Percentiles rank a stretch among this genome's conserved stretches.
These are phyloP conservation scores for Hysterangium stoloniferum DNA, from an alignment of 768 basidiomycete species.

Conservation along the genomic window DNA sequence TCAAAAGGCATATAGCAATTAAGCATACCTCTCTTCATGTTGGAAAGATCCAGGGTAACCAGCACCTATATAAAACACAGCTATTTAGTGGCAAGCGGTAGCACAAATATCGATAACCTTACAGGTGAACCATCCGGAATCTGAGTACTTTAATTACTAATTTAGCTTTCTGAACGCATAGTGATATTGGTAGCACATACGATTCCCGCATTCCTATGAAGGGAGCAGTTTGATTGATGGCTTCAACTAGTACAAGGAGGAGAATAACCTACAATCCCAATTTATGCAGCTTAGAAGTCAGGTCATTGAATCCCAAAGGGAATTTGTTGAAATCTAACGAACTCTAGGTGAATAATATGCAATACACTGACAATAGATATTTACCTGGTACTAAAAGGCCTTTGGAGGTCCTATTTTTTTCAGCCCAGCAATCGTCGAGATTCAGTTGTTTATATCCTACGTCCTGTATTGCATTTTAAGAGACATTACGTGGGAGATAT, in stretches of 20 bases:
- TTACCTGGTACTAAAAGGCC: constrained; percentile 54
- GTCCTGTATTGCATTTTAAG: constrained; percentile 29
- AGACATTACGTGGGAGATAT: not conserved
- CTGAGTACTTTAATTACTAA: constrained; percentile 38
- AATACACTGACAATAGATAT: constrained; percentile 12
- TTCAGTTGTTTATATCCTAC: constrained; percentile 53
- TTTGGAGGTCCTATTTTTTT: constrained; percentile 40
- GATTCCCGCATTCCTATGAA: constrained; percentile 49
- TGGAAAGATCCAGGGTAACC: constrained; percentile 57
- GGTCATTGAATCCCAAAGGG: constrained; percentile 47
- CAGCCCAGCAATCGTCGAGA: constrained; percentile 59
- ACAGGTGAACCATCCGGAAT: constrained; percentile 65
- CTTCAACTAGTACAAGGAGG: constrained; percentile 16
- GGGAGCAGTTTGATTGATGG: constrained; percentile 6
- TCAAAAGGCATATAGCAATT: not conserved
- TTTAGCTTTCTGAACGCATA: not conserved
- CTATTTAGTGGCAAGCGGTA: too few relatives aligned
- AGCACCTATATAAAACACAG: constrained; percentile 19
- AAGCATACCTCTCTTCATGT: constrained; percentile 46
- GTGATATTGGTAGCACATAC: constrained; percentile 31
- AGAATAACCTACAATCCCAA: constrained; percentile 44
- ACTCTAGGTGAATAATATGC: constrained; percentile 23
- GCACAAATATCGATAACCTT: not conserved
- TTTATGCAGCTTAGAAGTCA: constrained; percentile 48
- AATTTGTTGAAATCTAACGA: constrained; percentile 41